A percentile compares a stretch with the other conserved stretches of the same genome.
phyloP scores from a whole-genome alignment of 176 grass and related monocot genomes.

The Lolium multiflorum region DNA sequence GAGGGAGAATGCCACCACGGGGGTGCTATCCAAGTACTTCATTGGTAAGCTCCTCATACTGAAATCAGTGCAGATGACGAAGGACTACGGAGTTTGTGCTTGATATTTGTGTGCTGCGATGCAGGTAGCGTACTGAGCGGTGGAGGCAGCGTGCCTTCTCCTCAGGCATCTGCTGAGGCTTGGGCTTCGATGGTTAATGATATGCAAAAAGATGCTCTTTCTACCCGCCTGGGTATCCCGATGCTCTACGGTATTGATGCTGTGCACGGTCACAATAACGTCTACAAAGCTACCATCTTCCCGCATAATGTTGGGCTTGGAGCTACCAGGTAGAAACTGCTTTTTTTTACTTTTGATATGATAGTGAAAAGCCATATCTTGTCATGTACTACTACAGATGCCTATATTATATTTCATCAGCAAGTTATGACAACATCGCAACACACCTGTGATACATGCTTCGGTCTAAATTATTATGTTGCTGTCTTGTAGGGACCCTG shows the following conservation, averaged over 20 bases:
- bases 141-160: conserved; percentile 77
- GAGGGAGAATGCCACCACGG: conserved; percentile 67
- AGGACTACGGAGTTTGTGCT: neutral
- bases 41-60: conserved; percentile 47
- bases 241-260: conserved; percentile 82
- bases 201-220: conserved; percentile 77
- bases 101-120: conserved; percentile 21
- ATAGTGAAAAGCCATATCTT: neutral
- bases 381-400: neutral
- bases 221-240: conserved; percentile 77
- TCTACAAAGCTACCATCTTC: conserved; percentile 78
- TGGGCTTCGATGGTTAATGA: conserved; percentile 66
- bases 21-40: conserved; percentile 68
- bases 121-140: conserved; percentile 83
- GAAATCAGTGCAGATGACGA: neutral
- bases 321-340: conserved; percentile 66
- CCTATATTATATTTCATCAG: neutral
- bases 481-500: conserved; percentile 55
- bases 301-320: conserved; percentile 84
- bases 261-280: conserved; percentile 81
- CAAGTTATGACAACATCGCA: neutral
- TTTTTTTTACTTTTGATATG: neutral
- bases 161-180: conserved; percentile 57
- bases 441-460: neutral
- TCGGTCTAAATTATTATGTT: neutral